These are phyloP conservation scores for Petrea volubilis DNA, from an alignment of 257 asterid species.

Conservation along the genomic window DNA sequence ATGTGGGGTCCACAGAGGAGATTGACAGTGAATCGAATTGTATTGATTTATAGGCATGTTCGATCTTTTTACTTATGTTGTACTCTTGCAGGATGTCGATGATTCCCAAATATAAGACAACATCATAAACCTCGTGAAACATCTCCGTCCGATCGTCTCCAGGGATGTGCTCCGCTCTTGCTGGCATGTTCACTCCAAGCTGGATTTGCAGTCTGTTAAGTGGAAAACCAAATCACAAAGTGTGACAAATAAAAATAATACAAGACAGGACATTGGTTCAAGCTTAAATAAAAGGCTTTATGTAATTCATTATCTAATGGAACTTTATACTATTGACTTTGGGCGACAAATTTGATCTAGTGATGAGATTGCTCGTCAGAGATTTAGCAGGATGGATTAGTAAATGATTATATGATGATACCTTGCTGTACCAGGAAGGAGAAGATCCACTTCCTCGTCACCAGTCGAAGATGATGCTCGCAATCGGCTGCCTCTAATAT, in stretches of 20 bases:
- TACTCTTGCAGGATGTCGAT: slow-evolving; percentile 97
- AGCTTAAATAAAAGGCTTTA: not conserved
- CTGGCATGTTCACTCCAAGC: slow-evolving; percentile 98
- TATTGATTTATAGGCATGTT: slow-evolving; percentile 80
- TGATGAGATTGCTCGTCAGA: not conserved
- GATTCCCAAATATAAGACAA: slow-evolving; percentile 84
- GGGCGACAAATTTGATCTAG: not conserved
- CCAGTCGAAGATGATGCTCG: slow-evolving; percentile 89
- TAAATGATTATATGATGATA: slow-evolving; percentile 27
- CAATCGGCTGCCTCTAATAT: slow-evolving; percentile 87
- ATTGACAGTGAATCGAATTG: slow-evolving; percentile 82
- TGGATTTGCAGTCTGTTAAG: slow-evolving; percentile 86
- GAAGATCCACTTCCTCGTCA: slow-evolving; percentile 93
- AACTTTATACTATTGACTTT: not conserved
- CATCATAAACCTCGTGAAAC: slow-evolving; percentile 90
- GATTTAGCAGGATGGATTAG: not conserved
- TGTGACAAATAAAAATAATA: not conserved
- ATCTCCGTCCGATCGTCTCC: slow-evolving; percentile 41
- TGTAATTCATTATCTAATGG: not conserved
- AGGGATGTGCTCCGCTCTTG: slow-evolving; percentile 79
- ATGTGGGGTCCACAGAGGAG: slow-evolving; percentile 91
- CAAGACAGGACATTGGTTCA: not conserved
- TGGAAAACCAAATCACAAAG: not conserved
- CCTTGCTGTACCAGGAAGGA: slow-evolving; percentile 99
- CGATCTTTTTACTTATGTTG: slow-evolving; percentile 82